phyloP scores from a whole-genome alignment of 1,139 yeast genomes.

The Suhomyces yuchorum region DNA sequence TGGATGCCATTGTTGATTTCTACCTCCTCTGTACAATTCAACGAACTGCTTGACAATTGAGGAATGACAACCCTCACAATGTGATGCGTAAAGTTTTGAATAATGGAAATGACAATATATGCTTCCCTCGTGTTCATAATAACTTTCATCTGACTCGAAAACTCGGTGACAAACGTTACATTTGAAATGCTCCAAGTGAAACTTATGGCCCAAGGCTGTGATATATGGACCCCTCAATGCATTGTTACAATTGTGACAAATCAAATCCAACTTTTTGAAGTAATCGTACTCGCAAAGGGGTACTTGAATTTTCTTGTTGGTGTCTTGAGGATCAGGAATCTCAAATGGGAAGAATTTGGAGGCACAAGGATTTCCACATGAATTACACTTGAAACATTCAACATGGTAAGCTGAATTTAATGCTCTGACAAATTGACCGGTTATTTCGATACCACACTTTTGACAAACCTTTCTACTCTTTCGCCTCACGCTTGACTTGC shows the following conservation, averaged over 20 bases:
- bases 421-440: slow-evolving; percentile 87
- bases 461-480: slow-evolving; percentile 52
- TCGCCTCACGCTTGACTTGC: slow-evolving; percentile 20
- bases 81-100: slow-evolving; percentile 78
- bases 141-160: slow-evolving; percentile 90
- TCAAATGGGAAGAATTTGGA: slow-evolving; percentile 69
- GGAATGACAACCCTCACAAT: slow-evolving; percentile 91
- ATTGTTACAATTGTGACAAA: slow-evolving; percentile 80
- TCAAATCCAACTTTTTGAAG: slow-evolving; percentile 76
- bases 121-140: slow-evolving; percentile 82
- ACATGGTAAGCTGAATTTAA: slow-evolving; percentile 79
- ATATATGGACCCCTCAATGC: slow-evolving; percentile 93
- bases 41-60: slow-evolving; percentile 94
- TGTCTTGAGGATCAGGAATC: slow-evolving; percentile 35
- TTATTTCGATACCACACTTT: slow-evolving; percentile 64
- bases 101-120: slow-evolving; percentile 93
- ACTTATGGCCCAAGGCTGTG: slow-evolving; percentile 88
- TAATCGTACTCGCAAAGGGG: slow-evolving; percentile 94
- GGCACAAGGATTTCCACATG: slow-evolving; percentile 77
- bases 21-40: slow-evolving; percentile 89
- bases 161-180: slow-evolving; percentile 86
- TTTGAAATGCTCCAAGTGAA: slow-evolving; percentile 93
- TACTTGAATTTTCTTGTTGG: slow-evolving; percentile 43
- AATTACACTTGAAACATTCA: slow-evolving; percentile 82
- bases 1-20: slow-evolving; percentile 97